Evolutionary conservation across 2,329 filamentous ascomycete species (phyloP).

Genomic region (Aspergillus unguis): DNA sequence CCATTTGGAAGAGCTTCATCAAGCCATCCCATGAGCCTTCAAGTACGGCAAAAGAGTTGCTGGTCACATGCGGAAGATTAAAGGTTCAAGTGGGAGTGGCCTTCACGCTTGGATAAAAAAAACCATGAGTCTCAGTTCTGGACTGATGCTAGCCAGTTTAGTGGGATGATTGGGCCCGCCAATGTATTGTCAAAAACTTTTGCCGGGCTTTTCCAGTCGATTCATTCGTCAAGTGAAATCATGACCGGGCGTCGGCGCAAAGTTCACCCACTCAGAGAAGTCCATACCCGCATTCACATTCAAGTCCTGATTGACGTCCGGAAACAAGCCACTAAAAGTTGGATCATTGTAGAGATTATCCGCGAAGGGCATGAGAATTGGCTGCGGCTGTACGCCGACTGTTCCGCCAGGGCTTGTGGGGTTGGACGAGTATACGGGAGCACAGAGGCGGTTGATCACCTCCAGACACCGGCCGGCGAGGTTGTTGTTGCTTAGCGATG

Average conservation of each 20-base stretch:
- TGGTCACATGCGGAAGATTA: too few species aligned
- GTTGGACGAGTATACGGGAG: constrained; percentile 26
- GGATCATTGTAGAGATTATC: constrained; percentile 37
- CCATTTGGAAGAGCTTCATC: too few species aligned
- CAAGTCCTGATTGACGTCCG: constrained; percentile 31
- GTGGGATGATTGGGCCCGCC: too few species aligned
- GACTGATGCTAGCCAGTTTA: too few species aligned
- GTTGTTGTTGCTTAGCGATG: constrained; percentile 37
- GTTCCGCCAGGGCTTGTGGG: constrained; percentile 15
- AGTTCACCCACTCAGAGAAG: constrained; percentile 42
- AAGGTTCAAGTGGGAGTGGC: too few species aligned
- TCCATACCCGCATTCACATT: constrained; percentile 32
- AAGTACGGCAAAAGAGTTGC: too few species aligned
- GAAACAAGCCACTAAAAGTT: constrained; percentile 36
- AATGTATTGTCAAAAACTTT: too few species aligned
- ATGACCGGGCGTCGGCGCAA: constrained; percentile 26
- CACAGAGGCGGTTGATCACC: constrained; percentile 38
- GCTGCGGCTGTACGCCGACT: constrained; percentile 10
- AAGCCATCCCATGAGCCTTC: too few species aligned
- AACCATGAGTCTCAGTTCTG: too few species aligned
- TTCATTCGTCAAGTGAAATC: constrained; percentile 14
- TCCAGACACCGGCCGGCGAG: constrained; percentile 40
- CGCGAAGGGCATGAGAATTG: constrained; percentile 36
- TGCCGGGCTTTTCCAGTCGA: too few species aligned
- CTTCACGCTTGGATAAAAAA: too few species aligned